Evolutionary conservation across 305 asterid species (phyloP).

Genomic region (Galium porrigens): DNA sequence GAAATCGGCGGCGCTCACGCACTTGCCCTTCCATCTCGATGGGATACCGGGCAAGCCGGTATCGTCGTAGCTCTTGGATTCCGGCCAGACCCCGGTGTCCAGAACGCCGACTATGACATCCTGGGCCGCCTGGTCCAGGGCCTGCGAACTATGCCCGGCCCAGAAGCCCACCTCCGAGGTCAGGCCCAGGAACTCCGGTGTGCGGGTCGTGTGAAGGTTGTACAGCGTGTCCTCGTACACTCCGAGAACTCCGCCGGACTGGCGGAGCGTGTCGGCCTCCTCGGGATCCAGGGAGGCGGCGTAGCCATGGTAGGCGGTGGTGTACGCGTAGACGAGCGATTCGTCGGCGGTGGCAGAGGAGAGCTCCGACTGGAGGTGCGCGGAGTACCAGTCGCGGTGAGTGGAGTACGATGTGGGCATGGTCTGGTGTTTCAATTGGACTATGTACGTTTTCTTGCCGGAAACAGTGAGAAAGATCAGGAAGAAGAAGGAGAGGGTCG

Average conservation of each 20-base stretch:
- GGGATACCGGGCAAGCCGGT: constrained; percentile 25
- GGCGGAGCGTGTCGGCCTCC: constrained; percentile 27
- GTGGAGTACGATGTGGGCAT: constrained; percentile 43
- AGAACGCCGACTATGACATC: constrained; percentile 34
- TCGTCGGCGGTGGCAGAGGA: constrained; percentile 15
- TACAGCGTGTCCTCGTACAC: constrained; percentile 32
- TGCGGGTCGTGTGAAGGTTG: constrained; percentile 30
- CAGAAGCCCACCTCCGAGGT: constrained; percentile 17
- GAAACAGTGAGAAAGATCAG: constrained; percentile 22
- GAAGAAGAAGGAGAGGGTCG: constrained; percentile 21
- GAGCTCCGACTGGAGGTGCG: constrained; percentile 36
- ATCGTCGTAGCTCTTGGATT: constrained; percentile 29
- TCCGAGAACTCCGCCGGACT: constrained; percentile 27
- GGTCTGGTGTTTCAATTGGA: constrained; percentile 44
- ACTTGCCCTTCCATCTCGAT: constrained; percentile 28
- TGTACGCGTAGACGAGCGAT: constrained; percentile 27
- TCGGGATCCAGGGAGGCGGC: constrained; percentile 24
- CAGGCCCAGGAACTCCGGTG: constrained; percentile 32
- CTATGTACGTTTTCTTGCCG: constrained; percentile 44
- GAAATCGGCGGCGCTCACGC: constrained; percentile 26
- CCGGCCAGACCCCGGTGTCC: constrained; percentile 48
- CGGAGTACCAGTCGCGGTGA: constrained; percentile 49
- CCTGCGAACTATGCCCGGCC: constrained; percentile 22
- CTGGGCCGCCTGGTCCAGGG: constrained; percentile 27
- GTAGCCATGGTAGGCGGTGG: constrained; percentile 31